Percentiles rank a stretch among this genome's conserved stretches.
Conservation (phyloP, 768 basidiomycete species). For the Hebeloma cylindrosporum region DNA sequence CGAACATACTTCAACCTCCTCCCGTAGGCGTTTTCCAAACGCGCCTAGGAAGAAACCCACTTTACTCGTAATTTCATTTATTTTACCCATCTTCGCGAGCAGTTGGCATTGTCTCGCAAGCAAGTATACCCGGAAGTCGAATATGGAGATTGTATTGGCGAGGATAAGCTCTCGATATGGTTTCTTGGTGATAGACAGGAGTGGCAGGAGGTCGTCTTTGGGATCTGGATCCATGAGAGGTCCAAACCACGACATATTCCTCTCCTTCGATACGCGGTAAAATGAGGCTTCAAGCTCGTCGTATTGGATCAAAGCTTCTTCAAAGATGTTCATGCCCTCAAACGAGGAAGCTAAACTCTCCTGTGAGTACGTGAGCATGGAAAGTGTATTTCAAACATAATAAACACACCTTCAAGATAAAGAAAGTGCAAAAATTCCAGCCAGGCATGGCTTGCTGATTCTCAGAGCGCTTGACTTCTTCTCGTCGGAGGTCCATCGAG, state of each 20-base stretch:
- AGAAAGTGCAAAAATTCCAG: conserved; percentile 99
- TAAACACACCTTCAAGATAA: conserved; percentile 78
- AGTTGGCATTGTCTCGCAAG: conserved; percentile 83
- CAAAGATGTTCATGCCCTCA: conserved; percentile 84
- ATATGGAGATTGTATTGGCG: conserved; percentile 86
- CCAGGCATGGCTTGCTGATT: conserved; percentile 89
- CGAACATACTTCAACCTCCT: conserved; percentile 73
- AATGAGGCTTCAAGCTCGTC: conserved; percentile 90
- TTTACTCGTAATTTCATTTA: conserved; percentile 71
- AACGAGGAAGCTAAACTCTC: conserved; percentile 93
- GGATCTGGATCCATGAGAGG: conserved; percentile 68
- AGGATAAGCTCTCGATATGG: conserved; percentile 88
- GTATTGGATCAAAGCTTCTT: conserved; percentile 88
- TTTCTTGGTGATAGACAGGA: conserved; percentile 79
- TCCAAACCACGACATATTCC: conserved; percentile 91
- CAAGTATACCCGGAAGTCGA: conserved; percentile 91
- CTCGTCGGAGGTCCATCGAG: conserved; percentile 76
- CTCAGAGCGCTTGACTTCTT: conserved; percentile 89
- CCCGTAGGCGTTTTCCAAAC: conserved; percentile 74
- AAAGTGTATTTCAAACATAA: conserved; percentile 2
- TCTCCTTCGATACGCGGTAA: conserved; percentile 68
- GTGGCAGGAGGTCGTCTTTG: conserved; percentile 77
- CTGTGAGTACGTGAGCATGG: conserved; percentile 43
- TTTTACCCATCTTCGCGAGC: conserved; percentile 64
- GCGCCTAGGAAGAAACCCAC: conserved; percentile 71